Percentiles rank a stretch among this genome's conserved stretches.
Conservation (phyloP, 306 rosid genomes). For the Carpinus fangiana region DNA sequence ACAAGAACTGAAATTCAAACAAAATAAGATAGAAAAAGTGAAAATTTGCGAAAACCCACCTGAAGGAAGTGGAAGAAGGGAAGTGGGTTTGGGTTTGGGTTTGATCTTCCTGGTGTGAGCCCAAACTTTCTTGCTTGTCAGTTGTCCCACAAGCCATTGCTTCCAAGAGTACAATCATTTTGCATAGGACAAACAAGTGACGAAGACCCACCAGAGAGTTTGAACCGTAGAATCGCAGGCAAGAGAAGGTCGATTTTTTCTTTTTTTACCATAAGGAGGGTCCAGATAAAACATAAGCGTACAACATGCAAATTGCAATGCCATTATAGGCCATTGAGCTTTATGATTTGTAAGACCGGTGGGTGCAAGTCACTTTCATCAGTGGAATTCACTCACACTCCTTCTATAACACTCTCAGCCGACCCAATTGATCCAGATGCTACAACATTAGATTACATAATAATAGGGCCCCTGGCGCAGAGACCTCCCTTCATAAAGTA, state of each 20-base stretch:
- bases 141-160: background rate
- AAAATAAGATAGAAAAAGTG: background rate
- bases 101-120: background rate
- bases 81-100: background rate
- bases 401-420: no score
- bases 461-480: no score
- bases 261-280: no score
- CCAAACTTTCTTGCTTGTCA: background rate
- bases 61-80: slow-evolving; percentile 15
- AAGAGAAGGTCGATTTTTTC: background rate
- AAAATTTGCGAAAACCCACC: slow-evolving; percentile 18
- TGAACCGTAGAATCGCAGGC: background rate
- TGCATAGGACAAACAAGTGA: background rate
- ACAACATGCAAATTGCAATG: background rate
- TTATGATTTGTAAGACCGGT: background rate
- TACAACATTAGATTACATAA: no score
- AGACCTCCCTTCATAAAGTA: no score
- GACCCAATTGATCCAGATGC: no score
- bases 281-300: no score
- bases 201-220: background rate
- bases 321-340: background rate
- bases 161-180: background rate
- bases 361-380: background rate
- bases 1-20: background rate
- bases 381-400: no score